Evolutionary conservation across 2,329 filamentous ascomycete genomes (phyloP).

Genomic region (Colletotrichum musicola): DNA sequence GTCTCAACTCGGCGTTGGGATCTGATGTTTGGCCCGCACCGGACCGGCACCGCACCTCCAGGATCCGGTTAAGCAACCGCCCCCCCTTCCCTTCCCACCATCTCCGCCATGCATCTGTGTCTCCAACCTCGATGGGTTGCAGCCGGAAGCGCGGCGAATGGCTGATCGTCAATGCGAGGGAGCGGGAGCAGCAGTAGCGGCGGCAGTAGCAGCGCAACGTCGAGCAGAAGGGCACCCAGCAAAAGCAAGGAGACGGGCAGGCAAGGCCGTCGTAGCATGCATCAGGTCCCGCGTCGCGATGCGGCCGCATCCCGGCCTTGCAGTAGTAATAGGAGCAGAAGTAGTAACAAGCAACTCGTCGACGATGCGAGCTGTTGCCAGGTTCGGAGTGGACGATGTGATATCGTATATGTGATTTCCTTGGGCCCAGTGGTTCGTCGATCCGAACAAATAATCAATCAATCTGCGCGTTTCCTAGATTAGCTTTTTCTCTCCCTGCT

Average conservation of each 20-base stretch:
- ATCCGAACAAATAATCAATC: conserved; percentile 13
- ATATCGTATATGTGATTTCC: conserved; percentile 16
- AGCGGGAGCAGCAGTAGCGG: conserved; percentile 21
- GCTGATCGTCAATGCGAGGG: conserved; percentile 32
- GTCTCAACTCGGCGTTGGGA: conserved; percentile 33
- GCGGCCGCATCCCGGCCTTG: background rate
- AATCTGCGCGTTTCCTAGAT: conserved; percentile 10
- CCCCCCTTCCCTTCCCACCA: background rate
- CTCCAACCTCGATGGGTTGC: conserved; percentile 24
- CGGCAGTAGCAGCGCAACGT: conserved; percentile 18
- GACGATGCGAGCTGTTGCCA: background rate
- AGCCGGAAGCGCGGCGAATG: conserved; percentile 33
- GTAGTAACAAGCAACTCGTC: background rate
- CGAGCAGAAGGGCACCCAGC: background rate
- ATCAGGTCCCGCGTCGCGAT: background rate
- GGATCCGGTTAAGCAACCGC: too few species aligned
- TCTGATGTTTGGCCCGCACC: conserved; percentile 17
- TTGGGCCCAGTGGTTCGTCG: conserved; percentile 16
- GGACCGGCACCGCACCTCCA: background rate
- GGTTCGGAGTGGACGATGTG: conserved; percentile 10
- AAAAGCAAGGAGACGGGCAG: background rate
- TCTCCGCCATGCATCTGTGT: background rate
- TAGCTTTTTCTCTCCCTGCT: background rate
- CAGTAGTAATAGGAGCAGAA: background rate
- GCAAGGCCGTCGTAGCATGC: conserved; percentile 1